phyloP scores from a whole-genome alignment of 73 alveolate genomes.

The Paramecium biaurelia region DNA sequence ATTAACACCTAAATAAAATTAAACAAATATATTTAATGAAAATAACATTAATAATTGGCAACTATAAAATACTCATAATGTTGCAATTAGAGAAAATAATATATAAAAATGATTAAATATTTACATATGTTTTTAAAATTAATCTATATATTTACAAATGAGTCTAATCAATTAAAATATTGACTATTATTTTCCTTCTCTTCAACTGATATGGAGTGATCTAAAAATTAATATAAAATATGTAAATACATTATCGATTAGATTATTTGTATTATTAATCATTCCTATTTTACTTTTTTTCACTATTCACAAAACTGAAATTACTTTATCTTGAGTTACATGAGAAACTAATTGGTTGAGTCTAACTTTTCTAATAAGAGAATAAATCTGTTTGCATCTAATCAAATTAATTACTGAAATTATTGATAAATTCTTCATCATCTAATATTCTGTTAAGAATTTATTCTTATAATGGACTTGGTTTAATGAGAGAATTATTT shows the following conservation, averaged over 20 bases:
- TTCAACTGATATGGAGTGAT: not conserved
- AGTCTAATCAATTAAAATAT: not conserved
- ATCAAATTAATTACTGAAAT: not conserved
- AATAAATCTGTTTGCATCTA: not conserved
- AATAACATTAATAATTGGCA: not conserved
- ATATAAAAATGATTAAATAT: not conserved
- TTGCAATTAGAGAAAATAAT: not conserved
- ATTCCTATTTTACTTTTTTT: not conserved
- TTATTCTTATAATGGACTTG: not conserved
- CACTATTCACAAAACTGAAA: slow-evolving; percentile 33
- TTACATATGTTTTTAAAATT: not conserved
- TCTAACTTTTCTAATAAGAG: not conserved
- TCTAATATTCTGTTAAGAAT: slow-evolving; percentile 19
- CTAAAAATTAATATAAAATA: not conserved
- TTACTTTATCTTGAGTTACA: slow-evolving; percentile 13
- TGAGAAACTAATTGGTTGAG: not conserved
- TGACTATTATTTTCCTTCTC: not conserved
- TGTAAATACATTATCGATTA: not conserved
- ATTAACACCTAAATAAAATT: slow-evolving; percentile 27
- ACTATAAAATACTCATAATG: not conserved
- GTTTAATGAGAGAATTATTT: not conserved
- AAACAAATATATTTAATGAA: not conserved
- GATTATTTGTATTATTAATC: not conserved
- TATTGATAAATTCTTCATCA: slow-evolving; percentile 11
- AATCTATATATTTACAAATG: not conserved